These are phyloP conservation scores for Quercus cerris DNA, from an alignment of 306 rosid genomes.

Conservation along the genomic window DNA sequence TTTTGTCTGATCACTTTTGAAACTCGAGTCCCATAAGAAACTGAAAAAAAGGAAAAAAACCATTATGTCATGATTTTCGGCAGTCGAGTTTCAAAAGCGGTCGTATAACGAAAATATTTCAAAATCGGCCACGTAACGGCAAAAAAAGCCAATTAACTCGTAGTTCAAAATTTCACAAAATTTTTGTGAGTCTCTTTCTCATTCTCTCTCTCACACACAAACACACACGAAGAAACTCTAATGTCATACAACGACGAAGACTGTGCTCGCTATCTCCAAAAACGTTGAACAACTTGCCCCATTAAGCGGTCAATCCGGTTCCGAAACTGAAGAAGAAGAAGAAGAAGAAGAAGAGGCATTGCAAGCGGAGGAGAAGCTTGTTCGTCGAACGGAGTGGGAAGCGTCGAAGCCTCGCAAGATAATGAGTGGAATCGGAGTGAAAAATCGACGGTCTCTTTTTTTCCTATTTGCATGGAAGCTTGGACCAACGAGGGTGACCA, in stretches of 20 bases:
- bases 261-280: neutral
- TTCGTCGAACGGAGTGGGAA: slow-evolving; percentile 19
- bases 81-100: no score
- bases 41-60: rapidly evolving
- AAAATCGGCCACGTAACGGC: no score
- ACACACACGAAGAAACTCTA: neutral
- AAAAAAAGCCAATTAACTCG: no score
- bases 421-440: slow-evolving; percentile 48
- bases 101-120: no score
- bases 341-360: neutral
- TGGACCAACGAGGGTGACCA: slow-evolving; percentile 73
- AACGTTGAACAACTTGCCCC: neutral
- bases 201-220: no score
- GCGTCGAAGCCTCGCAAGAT: slow-evolving; percentile 39
- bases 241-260: neutral
- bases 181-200: no score
- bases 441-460: slow-evolving; percentile 50
- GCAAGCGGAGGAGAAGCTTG: slow-evolving; percentile 55
- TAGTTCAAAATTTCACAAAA: no score
- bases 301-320: neutral
- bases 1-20: no score
- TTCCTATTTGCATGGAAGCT: slow-evolving; percentile 82
- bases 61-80: no score
- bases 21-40: no score
- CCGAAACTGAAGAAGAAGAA: neutral